Base-by-base conservation (phyloP, 257 asterid genomes). In the Solanum chilense region DNA sequence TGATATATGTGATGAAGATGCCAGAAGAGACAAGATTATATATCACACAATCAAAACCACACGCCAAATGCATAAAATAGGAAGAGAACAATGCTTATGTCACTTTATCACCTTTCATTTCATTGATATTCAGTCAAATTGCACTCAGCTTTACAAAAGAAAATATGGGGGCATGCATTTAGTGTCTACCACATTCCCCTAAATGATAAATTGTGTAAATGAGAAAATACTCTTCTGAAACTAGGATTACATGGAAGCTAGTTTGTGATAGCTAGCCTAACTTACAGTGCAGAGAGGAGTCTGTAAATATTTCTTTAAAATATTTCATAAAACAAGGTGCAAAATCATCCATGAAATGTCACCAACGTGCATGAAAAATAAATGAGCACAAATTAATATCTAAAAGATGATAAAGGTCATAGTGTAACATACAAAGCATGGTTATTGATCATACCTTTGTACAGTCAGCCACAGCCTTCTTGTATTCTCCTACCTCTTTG, bases 381-480 rank as follows among this genome's bases (percentile, higher is more conserved):
- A 80, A 80, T 18, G 85, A 49, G 31, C 69, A 80, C 21, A 29
- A 49, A 29, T 49, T 80, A 80, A 80, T 52, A 80, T 49, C 44
- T 29, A 47, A 47, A 80, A 80, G 69, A 80, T 5, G 20, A 80
- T 80, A 49, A 39, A 80, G 68, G 68, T 80, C 44, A 47, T 80
- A 6, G 42, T 3, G 16, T 62, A 18, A 27, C 44, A 29, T 49
- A 80, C 44, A 80, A 80, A 80, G 85, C 12, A 49, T 47, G 29
- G 77, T 12, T 37, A 74, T 68, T 33, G 83, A 74, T 25, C 58
- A 41, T 90, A 97, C 99, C 98, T 97, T 94, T 25, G 99, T 93
- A 89, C 99, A 97, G 91, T 97, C 99, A 87, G 99, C 99, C 37
- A 97, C 99, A 47, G 99, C 99, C 94, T 97, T 97, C 94, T 97